Evolutionary conservation across 192 early-diverging fungal genomes (phyloP).

Genomic region (Backusella tuberculispora): DNA sequence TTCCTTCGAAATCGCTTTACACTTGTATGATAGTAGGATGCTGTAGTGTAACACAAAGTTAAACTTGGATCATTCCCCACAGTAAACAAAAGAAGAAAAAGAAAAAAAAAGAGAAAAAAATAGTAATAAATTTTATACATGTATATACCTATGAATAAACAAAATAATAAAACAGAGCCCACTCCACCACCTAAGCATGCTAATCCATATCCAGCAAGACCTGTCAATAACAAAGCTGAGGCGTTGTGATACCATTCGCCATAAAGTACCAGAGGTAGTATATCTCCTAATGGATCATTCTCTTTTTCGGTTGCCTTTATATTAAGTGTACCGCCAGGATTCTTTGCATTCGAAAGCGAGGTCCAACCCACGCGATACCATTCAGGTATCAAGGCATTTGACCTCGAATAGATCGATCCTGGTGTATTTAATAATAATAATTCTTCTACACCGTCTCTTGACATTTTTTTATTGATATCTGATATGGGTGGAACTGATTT

Average conservation of each 20-base stretch:
- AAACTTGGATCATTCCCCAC: not conserved
- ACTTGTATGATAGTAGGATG: constrained; percentile 61
- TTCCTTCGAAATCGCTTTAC: constrained; percentile 55
- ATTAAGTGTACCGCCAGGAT: constrained; percentile 23
- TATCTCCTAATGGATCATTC: constrained; percentile 20
- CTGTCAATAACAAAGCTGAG: constrained; percentile 30
- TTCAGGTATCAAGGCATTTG: constrained; percentile 16
- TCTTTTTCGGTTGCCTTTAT: constrained; percentile 19
- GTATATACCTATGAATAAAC: constrained; percentile 33
- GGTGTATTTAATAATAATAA: not conserved
- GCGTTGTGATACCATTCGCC: constrained; percentile 44
- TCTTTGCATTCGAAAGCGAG: constrained; percentile 12
- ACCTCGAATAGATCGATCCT: not conserved
- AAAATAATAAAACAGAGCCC: constrained; percentile 22
- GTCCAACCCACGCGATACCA: constrained; percentile 39
- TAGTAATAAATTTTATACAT: not conserved
- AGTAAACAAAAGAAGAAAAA: not conserved
- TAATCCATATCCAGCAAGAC: constrained; percentile 23
- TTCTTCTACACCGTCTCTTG: not conserved
- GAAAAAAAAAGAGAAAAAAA: too few species aligned
- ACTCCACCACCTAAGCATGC: constrained; percentile 32
- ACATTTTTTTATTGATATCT: not conserved
- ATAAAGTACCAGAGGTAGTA: constrained; percentile 30
- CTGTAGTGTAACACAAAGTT: constrained; percentile 24
- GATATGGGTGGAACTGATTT: constrained; percentile 21